These are phyloP conservation scores for Dothidotthia symphoricarpi DNA, from an alignment of 2,329 filamentous ascomycete species.

Conservation along the genomic window DNA sequence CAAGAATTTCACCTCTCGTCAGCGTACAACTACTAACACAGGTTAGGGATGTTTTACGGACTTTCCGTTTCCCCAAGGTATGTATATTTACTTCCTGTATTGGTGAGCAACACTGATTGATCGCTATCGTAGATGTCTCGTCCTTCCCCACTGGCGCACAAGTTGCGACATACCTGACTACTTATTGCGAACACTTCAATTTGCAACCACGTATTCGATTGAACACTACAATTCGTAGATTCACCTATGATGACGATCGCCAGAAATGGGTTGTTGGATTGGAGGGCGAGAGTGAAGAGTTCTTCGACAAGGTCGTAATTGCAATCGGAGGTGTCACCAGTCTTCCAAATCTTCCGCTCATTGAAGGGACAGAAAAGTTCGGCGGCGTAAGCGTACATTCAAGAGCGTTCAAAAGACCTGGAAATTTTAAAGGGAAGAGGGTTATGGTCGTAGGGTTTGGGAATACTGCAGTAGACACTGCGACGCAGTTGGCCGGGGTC, in stretches of 20 bases:
- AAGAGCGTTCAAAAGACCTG: constrained; percentile 14
- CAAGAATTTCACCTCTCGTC: no score
- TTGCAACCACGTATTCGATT: constrained; percentile 16
- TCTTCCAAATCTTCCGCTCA: constrained; percentile 14
- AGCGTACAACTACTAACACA: no score
- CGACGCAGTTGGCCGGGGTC: constrained; percentile 18
- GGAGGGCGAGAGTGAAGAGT: constrained; percentile 3
- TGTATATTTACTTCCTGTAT: no score
- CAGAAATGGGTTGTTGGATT: constrained; percentile 17
- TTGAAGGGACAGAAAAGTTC: constrained; percentile 21
- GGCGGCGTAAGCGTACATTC: constrained; percentile 13
- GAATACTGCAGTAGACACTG: constrained; percentile 28
- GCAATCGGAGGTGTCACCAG: constrained; percentile 20
- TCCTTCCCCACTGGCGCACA: constrained; percentile 20
- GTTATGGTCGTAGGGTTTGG: constrained; percentile 29
- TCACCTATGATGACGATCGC: constrained; percentile 11
- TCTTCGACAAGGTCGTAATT: constrained; percentile 23
- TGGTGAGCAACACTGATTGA: no score
- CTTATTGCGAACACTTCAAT: constrained; percentile 19
- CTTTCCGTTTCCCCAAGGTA: constrained; percentile 18
- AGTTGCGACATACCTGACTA: constrained; percentile 21
- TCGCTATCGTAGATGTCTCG: constrained; percentile 3
- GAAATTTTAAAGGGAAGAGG: constrained; percentile 12
- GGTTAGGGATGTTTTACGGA: constrained; percentile 23
- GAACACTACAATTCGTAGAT: constrained; percentile 8